These are phyloP conservation scores for Elsinoe arachidis DNA, from an alignment of 2,329 filamentous ascomycete species.

Conservation along the genomic window DNA sequence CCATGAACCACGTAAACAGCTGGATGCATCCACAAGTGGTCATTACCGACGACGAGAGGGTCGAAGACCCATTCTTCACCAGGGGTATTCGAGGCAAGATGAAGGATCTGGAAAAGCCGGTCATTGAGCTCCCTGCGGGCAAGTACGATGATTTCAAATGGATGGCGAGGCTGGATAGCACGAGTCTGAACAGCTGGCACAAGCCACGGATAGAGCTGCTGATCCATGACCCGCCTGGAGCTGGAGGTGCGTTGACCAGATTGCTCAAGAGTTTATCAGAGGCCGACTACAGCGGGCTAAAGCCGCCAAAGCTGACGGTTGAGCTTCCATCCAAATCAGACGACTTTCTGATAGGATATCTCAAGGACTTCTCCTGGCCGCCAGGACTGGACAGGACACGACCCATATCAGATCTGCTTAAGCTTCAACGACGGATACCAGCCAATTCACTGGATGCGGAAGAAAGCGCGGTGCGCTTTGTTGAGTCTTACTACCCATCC, in stretches of 20 bases:
- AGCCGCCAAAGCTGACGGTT: slow-evolving; percentile 67
- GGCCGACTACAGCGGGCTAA: slow-evolving; percentile 66
- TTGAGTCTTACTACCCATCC: slow-evolving; percentile 82
- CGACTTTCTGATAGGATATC: slow-evolving; percentile 50
- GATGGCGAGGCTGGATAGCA: slow-evolving; percentile 68
- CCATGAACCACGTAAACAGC: slow-evolving; percentile 60
- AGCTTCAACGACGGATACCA: slow-evolving; percentile 65
- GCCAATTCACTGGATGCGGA: slow-evolving; percentile 52
- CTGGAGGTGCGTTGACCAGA: slow-evolving; percentile 66
- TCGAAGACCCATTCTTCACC: slow-evolving; percentile 63
- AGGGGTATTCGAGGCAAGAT: slow-evolving; percentile 51
- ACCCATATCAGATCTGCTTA: slow-evolving; percentile 42
- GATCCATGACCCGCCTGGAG: slow-evolving; percentile 62
- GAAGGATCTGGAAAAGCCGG: slow-evolving; percentile 44
- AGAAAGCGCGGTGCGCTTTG: slow-evolving; percentile 63
- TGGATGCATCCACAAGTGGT: slow-evolving; percentile 72
- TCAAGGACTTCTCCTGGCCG: slow-evolving; percentile 62
- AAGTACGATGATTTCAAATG: slow-evolving; percentile 59
- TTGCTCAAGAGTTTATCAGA: slow-evolving; percentile 65
- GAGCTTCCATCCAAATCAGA: slow-evolving; percentile 71
- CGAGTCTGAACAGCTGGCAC: slow-evolving; percentile 69
- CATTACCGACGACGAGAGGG: slow-evolving; percentile 57
- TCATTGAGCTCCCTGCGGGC: slow-evolving; percentile 66
- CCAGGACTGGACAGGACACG: slow-evolving; percentile 42
- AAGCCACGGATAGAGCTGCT: slow-evolving; percentile 71